Evolutionary conservation across 192 early-diverging fungal species (phyloP).

Genomic region (Blastocladiella britannica): DNA sequence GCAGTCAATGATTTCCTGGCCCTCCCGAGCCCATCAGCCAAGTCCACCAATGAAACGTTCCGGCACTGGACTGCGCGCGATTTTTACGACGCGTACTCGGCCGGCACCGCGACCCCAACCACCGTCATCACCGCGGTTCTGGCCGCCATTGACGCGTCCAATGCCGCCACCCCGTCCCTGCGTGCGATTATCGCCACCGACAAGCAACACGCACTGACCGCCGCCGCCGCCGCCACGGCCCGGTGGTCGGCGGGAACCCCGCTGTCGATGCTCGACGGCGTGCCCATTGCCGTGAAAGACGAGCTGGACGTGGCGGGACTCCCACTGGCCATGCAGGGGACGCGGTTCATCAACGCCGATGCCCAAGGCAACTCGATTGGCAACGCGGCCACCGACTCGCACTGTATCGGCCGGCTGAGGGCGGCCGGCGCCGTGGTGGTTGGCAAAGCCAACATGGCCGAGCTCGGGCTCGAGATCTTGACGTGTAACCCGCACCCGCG

Average conservation of each 20-base stretch:
- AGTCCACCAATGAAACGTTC: not conserved
- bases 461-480: not conserved
- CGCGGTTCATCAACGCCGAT: not conserved
- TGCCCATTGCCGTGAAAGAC: slow-evolving; percentile 1
- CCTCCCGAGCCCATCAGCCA: not conserved
- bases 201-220: not conserved
- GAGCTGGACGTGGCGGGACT: not conserved
- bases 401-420: not conserved
- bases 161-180: not conserved
- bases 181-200: not conserved
- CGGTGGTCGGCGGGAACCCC: not conserved
- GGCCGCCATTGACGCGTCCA: not conserved
- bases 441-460: not conserved
- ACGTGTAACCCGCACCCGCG: not conserved
- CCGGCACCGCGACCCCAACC: not conserved
- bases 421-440: not conserved
- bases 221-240: not conserved
- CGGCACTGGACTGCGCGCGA: not conserved
- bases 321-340: not conserved
- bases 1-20: not conserved
- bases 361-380: too few species aligned
- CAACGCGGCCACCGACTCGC: not conserved
- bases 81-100: not conserved
- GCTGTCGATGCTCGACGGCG: not conserved
- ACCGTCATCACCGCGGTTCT: not conserved